These are phyloP conservation scores for Atkinsonella hypoxylon DNA, from an alignment of 2,329 filamentous ascomycete genomes.

Conservation along the genomic window DNA sequence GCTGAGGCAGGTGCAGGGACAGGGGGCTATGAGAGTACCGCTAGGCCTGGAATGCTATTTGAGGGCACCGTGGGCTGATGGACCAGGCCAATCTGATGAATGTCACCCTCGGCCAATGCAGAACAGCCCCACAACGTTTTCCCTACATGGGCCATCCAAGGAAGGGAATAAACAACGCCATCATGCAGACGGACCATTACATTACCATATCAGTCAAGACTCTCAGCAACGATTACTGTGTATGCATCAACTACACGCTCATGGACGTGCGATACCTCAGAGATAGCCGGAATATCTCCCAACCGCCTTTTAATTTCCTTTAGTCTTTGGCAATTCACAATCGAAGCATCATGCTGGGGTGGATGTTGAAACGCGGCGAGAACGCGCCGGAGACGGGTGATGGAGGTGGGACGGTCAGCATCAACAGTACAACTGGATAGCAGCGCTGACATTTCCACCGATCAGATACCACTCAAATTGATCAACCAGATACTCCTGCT, in stretches of 20 bases:
- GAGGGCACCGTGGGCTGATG: too few relatives aligned
- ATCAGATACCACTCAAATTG: slow-evolving; percentile 34
- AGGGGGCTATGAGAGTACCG: too few relatives aligned
- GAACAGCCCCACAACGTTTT: neutral
- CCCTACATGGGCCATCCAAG: neutral
- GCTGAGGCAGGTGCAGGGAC: neutral
- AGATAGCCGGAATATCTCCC: neutral
- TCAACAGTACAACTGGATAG: neutral
- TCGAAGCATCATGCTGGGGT: slow-evolving; percentile 38
- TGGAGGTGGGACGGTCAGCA: slow-evolving; percentile 10
- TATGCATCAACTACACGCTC: neutral
- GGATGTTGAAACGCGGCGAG: slow-evolving; percentile 40
- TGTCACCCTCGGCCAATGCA: neutral
- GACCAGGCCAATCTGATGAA: neutral
- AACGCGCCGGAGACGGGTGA: slow-evolving; percentile 23
- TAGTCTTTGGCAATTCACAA: neutral
- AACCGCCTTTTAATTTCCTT: neutral
- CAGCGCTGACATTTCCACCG: neutral
- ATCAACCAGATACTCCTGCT: slow-evolving; percentile 52
- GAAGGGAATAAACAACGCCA: neutral
- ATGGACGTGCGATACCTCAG: neutral
- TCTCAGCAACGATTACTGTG: neutral
- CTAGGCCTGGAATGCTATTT: too few relatives aligned
- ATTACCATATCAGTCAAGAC: neutral
- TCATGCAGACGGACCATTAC: neutral